Evolutionary conservation across 2,329 filamentous ascomycete species (phyloP), one percentile per base, ranked within the genome.

Genomic region (Mollisiaceae sp.): DNA sequence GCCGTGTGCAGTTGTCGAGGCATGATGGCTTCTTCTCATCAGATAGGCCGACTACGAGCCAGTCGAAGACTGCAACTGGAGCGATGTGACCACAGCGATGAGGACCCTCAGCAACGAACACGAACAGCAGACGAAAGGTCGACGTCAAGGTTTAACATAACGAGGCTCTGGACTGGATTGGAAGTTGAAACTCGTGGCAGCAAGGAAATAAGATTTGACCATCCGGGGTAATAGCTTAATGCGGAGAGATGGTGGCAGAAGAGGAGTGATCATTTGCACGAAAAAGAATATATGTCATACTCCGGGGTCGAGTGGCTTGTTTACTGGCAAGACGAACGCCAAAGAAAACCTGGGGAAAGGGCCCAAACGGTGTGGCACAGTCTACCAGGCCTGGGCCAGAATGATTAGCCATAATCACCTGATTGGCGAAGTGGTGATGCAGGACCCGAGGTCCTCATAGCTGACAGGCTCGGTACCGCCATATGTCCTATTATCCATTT

Each of bases 11-110:
- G 41, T 56, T 69, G 67, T 59, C 65, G 52, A 58, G 63, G 59
- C 81, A 50, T 86, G 58, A 54, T 62, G 50, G 20, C 14, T 12
- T 56, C 32, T 9, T 56, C 32, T 9, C 54, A 38, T 56, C 6
- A 38, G 32, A 1, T n/a, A 20, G 11, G 32, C 18, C n/a, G 32
- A 22, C 8, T 27, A 38, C 14, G 27, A n/a, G 15, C 15, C 9
- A 27, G 18, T 20, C 27, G 32, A 20, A 36, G 32, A 15, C 11
- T 22, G 14, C 54, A 22, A 38, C 32, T 56, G 27, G 45, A 2
- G 8, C 22, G 50, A 14, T 36, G 54, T 56, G 27, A 32, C 9
- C 27, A 38, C 20, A 22, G 14, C 27, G 14, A 2, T 18, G 36
- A 56, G 18, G 22, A 56, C 27, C 8, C 54, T 56, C 32, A 22